Conservation (phyloP, 257 asterid species). For the Salvia miltiorrhiza region DNA sequence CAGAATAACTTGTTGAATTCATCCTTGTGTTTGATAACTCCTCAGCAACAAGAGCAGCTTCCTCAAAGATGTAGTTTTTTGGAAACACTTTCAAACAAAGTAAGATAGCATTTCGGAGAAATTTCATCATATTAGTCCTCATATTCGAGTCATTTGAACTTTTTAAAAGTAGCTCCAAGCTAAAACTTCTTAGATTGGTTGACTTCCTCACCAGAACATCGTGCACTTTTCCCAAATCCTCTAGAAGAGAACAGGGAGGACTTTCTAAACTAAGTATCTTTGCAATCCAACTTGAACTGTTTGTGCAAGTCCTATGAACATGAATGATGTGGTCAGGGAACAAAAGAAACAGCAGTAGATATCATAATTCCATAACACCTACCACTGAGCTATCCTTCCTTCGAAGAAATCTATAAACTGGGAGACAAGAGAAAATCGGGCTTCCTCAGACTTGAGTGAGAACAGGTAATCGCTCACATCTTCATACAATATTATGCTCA, state of each 20-base stretch:
- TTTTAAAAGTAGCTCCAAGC: constrained; percentile 56
- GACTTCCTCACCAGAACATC: constrained; percentile 34
- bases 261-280: constrained; percentile 63
- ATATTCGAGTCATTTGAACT: constrained; percentile 52
- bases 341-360: constrained; percentile 2
- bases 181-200: constrained; percentile 29
- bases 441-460: constrained; percentile 77
- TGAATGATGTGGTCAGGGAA: constrained; percentile 17
- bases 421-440: constrained; percentile 63
- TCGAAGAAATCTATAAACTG: constrained; percentile 90
- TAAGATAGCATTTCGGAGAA: constrained; percentile 76
- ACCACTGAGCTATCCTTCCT: constrained; percentile 92
- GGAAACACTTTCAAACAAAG: constrained; percentile 80
- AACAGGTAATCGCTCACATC: constrained; percentile 85
- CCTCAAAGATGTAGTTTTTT: constrained; percentile 73
- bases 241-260: constrained; percentile 57
- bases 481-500: constrained; percentile 70
- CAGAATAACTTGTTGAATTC: constrained; percentile 45
- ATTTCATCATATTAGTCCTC: constrained; percentile 69
- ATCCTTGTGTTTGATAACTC: constrained; percentile 76
- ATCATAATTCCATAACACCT: constrained; percentile 32
- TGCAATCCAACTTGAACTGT: constrained; percentile 81
- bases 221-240: constrained; percentile 52
- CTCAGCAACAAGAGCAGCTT: constrained; percentile 92
- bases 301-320: constrained; percentile 76